These are phyloP conservation scores for Cordyceps javanica DNA, from an alignment of 2,329 filamentous ascomycete genomes.

Conservation along the genomic window DNA sequence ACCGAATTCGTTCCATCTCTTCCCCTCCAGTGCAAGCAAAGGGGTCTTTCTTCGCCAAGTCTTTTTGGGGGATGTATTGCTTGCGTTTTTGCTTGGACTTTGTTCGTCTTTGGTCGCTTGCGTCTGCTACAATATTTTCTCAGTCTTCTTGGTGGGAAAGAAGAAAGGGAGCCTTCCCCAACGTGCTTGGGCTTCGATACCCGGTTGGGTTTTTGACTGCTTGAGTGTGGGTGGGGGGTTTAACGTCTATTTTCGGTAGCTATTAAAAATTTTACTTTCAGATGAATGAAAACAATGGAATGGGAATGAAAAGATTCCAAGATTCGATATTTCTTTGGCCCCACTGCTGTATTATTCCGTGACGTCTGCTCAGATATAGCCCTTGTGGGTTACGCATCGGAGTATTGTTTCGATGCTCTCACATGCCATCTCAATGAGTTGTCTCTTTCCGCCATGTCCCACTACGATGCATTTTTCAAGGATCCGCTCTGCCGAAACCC, in stretches of 20 bases:
- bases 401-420: not conserved
- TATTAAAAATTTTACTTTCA: constrained; percentile 8
- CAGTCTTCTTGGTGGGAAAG: constrained; percentile 14
- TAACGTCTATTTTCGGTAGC: constrained; percentile 14
- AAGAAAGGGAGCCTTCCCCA: constrained; percentile 9
- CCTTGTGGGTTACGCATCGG: not conserved
- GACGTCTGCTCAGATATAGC: not conserved
- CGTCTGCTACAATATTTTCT: constrained; percentile 13
- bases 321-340: not conserved
- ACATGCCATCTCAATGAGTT: not conserved
- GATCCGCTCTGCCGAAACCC: not conserved
- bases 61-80: constrained; percentile 9
- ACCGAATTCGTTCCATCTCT: constrained; percentile 8
- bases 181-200: not conserved
- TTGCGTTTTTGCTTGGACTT: constrained; percentile 12
- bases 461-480: not conserved
- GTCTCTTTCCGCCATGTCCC: not conserved
- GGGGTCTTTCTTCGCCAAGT: constrained; percentile 2
- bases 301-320: constrained; percentile 3
- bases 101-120: constrained; percentile 10
- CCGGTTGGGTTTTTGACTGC: not conserved
- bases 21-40: not conserved
- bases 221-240: not conserved
- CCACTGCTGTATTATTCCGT: not conserved
- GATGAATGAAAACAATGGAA: constrained; percentile 10